phyloP scores from a whole-genome alignment of 805 yeast genomes.

The Ascoidea rubescens region DNA sequence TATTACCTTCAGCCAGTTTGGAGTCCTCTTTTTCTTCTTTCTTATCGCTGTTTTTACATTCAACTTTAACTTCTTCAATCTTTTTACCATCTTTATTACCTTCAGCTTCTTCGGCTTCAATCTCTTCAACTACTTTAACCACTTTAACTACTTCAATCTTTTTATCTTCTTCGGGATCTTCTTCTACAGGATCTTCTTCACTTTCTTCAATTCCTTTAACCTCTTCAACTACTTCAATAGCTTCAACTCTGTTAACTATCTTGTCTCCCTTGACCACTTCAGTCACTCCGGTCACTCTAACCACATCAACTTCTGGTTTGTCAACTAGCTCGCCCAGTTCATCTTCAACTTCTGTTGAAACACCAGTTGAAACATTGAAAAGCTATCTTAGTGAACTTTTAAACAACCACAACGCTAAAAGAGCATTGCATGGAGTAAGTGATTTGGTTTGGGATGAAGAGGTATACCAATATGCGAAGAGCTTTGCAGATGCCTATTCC shows the following conservation, averaged over 20 bases:
- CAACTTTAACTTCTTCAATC: too few species aligned
- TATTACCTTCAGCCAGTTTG: too few species aligned
- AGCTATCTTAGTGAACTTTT: conserved; percentile 27
- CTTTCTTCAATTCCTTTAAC: conserved; percentile 13
- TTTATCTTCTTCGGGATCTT: conserved; percentile 12
- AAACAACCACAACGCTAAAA: conserved; percentile 43
- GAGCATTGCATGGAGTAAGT: conserved; percentile 38
- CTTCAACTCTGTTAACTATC: conserved; percentile 11
- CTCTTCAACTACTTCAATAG: conserved; percentile 34
- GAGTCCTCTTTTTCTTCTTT: too few species aligned
- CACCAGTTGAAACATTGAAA: conserved; percentile 7
- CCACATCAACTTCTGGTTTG: conserved; percentile 6
- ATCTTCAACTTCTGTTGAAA: conserved; percentile 15
- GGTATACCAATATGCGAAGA: conserved; percentile 40
- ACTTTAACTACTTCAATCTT: conserved; percentile 13
- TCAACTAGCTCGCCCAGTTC: conserved; percentile 9
- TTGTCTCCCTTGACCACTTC: conserved; percentile 11
- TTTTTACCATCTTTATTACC: too few species aligned
- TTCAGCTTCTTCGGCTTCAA: not conserved
- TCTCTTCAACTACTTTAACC: conserved; percentile 13
- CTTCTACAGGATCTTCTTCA: conserved; percentile 12
- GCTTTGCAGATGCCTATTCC: conserved; percentile 38
- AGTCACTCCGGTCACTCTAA: conserved; percentile 3
- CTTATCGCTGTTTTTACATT: too few species aligned
- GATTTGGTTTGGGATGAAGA: conserved; percentile 40